Percentiles rank a stretch among this genome's conserved stretches.
phyloP scores from a whole-genome alignment of 768 basidiomycete species.

The Naganishia vaughanmartiniae region DNA sequence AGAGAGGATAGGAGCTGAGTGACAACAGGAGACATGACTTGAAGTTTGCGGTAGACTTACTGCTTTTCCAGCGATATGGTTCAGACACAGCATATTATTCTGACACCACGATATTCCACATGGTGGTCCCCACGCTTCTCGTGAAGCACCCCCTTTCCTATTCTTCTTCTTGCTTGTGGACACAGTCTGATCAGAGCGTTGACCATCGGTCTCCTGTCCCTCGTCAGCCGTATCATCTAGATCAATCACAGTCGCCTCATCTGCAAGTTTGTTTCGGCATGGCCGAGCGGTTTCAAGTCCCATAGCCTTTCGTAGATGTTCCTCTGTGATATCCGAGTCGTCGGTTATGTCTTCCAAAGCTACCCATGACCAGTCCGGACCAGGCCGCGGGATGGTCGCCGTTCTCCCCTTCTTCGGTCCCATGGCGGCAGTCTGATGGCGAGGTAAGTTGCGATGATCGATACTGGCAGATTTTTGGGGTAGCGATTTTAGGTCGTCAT shows the following conservation, averaged over 20 bases:
- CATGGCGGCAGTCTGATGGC: neutral
- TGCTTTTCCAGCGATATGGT: conserved; percentile 76
- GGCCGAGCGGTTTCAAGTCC: neutral
- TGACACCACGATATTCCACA: conserved; percentile 58
- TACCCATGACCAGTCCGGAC: conserved; percentile 28
- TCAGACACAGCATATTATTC: conserved; percentile 77
- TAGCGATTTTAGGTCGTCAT: neutral
- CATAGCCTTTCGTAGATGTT: conserved; percentile 20
- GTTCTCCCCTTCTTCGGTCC: conserved; percentile 10
- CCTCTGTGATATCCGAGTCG: conserved; percentile 1
- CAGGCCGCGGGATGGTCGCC: neutral
- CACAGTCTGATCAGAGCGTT: conserved; percentile 10
- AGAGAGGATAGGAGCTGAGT: neutral
- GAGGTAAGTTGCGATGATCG: neutral
- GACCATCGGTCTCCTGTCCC: conserved; percentile 6
- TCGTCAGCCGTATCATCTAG: conserved; percentile 1
- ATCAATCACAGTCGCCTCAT: conserved; percentile 1
- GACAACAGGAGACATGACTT: no score
- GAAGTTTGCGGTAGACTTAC: conserved; percentile 61
- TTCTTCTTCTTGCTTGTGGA: conserved; percentile 25
- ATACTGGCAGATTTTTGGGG: no score
- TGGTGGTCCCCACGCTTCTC: neutral
- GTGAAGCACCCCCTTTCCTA: conserved; percentile 10
- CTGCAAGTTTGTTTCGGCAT: conserved; percentile 19
- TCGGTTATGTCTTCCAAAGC: conserved; percentile 7